phyloP scores from a whole-genome alignment of 1,139 yeast species.

The Protomyces inouyei region DNA sequence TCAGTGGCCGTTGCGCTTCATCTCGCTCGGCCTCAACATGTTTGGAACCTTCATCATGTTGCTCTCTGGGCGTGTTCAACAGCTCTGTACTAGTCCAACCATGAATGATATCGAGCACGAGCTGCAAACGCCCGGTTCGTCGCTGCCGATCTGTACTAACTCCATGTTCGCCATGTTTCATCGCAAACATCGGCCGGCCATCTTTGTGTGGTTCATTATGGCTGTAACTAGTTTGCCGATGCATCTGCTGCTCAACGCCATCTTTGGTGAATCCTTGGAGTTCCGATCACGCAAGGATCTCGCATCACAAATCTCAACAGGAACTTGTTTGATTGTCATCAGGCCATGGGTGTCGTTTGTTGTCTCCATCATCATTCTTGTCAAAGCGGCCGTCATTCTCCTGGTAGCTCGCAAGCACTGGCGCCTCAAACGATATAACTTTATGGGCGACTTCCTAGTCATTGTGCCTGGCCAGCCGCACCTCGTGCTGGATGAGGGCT shows the following conservation, averaged over 20 bases:
- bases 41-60: constrained; percentile 8
- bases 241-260: constrained; percentile 5
- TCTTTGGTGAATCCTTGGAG: not conserved
- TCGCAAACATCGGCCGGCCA: not conserved
- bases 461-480: not conserved
- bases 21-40: not conserved
- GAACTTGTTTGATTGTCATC: not conserved
- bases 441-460: not conserved
- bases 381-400: not conserved
- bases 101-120: not conserved
- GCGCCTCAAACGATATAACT: not conserved
- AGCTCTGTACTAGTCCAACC: constrained; percentile 5
- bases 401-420: not conserved
- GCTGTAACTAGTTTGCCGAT: constrained; percentile 4
- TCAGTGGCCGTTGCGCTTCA: not conserved
- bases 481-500: not conserved
- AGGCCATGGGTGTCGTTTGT: constrained; percentile 6
- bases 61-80: constrained; percentile 1
- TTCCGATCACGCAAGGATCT: not conserved
- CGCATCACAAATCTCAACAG: constrained; percentile 1
- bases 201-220: constrained; percentile 6
- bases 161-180: constrained; percentile 2
- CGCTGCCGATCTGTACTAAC: not conserved
- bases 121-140: not conserved
- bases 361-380: not conserved